Evolutionary conservation across 208 protist genomes (phyloP).

Genomic region (Acanthamoeba divionensis): DNA sequence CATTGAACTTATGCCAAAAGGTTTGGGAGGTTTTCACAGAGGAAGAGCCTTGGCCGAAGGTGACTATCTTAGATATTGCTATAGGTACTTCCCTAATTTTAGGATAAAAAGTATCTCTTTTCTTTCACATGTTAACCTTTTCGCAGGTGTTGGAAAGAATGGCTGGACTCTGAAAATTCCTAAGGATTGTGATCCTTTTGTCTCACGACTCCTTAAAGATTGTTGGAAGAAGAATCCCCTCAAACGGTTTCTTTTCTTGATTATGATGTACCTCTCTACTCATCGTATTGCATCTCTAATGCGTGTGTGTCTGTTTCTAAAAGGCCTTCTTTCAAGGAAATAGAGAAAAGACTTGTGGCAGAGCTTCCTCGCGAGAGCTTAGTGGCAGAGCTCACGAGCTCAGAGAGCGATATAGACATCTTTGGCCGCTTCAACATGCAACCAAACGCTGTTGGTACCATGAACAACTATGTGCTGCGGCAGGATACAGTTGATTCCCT

Average conservation of each 20-base stretch:
- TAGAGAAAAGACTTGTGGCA: neutral
- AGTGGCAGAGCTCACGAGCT: too few relatives aligned
- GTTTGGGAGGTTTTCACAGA: conserved; percentile 23
- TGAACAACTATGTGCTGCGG: too few relatives aligned
- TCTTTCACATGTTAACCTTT: neutral
- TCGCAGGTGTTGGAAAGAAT: neutral
- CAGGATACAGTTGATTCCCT: too few relatives aligned
- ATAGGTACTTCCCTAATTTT: neutral
- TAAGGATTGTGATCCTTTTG: conserved; percentile 34
- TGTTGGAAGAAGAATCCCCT: conserved; percentile 24
- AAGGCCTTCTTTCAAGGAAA: conserved; percentile 38
- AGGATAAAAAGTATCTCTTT: neutral
- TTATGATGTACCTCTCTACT: neutral
- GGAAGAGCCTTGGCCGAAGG: conserved; percentile 26
- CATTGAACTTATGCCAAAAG: neutral
- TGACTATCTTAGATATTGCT: neutral
- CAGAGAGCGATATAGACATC: too few relatives aligned
- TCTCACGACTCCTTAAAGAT: neutral
- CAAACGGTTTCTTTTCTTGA: neutral
- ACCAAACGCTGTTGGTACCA: too few relatives aligned
- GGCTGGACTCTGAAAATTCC: conserved; percentile 40
- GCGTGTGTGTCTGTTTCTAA: neutral
- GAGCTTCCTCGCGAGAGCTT: too few relatives aligned
- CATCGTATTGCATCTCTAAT: neutral
- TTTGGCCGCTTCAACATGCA: too few relatives aligned